Evolutionary conservation across 2,329 filamentous ascomycete species (phyloP), one percentile per base, ranked within the genome.

Genomic region (Pyrenochaeta sp.): DNA sequence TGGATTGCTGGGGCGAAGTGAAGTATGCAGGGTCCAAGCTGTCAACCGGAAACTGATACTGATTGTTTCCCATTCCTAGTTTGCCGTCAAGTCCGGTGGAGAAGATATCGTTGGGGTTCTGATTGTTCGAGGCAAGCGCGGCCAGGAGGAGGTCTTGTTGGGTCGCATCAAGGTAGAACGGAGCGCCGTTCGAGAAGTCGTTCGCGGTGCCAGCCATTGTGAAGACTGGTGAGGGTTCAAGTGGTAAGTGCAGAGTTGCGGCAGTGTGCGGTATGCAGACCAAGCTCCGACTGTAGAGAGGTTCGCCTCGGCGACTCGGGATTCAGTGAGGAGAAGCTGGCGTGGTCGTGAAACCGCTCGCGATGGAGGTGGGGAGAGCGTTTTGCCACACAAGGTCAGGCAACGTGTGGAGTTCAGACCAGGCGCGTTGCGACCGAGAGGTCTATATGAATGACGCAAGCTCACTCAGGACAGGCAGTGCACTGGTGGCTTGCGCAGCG

Each of bases 121-220:
- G 68, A 52, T 68, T 76, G 66, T 74, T 75, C 18, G 77, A 77
- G 23, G 69, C 70, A 43, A 80, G 65, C 11, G 76, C 76, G 27
- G 75, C 75, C 11, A 77, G 62, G 10, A 79, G 69, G 7, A 79
- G 69, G 50, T 77, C 71, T 58, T 77, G 75, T 54, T 80, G 74
- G 30, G 71, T 72, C 23, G 69, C 61, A 34, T 75, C 73, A 36
- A 79, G 74, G 47, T 77, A 76, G 51, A 68, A 70, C 21, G 66
- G 68, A 31, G 70, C 65, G 26, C 69, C 69, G 56, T 69, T 72
- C 53, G 68, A 67, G 54, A 68, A 69, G 46, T 70, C 63, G 63
- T 69, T 71, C 49, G 59, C 51, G 35, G 67, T 63, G 41, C 68
- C 68, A 40, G 69, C 68, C 69, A 72, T 72, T 26, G 55, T 54